Base-by-base conservation (phyloP, 805 yeast species). In the Candida boleticola region DNA sequence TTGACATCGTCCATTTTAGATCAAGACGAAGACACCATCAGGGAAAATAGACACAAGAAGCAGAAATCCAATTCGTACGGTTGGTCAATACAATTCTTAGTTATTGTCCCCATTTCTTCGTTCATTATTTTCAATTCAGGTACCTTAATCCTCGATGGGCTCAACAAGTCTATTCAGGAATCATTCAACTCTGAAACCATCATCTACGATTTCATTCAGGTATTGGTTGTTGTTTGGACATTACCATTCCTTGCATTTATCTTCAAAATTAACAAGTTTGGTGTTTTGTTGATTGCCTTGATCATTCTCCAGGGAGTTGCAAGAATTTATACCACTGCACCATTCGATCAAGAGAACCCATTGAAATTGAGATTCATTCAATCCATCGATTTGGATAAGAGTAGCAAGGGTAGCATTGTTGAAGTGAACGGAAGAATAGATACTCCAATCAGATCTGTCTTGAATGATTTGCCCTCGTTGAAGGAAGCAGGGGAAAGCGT, bases 31-130 rank as follows among this genome's bases (percentile, higher is more conserved):
- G 62, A 52, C 37, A 41, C 57, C 1, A 57, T 51, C 31, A 57
- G 48, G 0, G 50, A 59, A 1, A 55, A 50, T 39, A 39, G 53
- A 22, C 10, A 19, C 21, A 55, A 53, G 13, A 53, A 53, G 10
- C 43, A 61, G 29, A 69, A 66, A 38, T 76, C 80, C 3, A 73
- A 76, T 36, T 76, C 82, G 31, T 87, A 84, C 55, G 95, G 85
- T 53, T 89, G 97, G 96, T 72, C 83, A 13, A 49, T 87, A 14
- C 96, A 89, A 58, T 88, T 78, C 53, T 49, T 86, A 25, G 47
- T 82, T 1, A 57, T 83, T 14, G 87, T 84, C 11, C 96, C 97
- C 2, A 40, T 83, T 11, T 64, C 84, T 1, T 65, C 81, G 2
- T 71, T 76, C 26, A 54, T 83, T 27, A 54, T 82, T n/a, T 74